Percentiles rank a stretch among this genome's conserved stretches.
Evolutionary conservation across 2,329 filamentous ascomycete genomes (phyloP).

Genomic region (Calonectria pauciramosa): DNA sequence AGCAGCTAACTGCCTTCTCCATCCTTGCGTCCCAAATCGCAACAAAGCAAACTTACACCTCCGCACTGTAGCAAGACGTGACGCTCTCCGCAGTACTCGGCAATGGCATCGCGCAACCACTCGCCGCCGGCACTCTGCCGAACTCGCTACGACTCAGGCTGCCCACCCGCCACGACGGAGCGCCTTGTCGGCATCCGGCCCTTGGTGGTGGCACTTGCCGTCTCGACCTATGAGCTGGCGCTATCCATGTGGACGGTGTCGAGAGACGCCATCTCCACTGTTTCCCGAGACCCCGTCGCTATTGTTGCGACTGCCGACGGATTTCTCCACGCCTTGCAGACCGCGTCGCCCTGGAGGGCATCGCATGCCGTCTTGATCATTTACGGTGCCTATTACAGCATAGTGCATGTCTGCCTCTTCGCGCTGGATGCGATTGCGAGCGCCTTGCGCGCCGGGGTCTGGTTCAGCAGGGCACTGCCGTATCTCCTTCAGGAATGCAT

Average conservation of each 20-base stretch:
- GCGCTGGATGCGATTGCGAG: neutral
- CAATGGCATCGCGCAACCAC: neutral
- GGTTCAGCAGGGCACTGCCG: neutral
- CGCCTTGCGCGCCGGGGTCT: neutral
- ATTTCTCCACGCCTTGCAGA: neutral
- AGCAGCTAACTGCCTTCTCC: neutral
- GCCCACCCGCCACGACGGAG: neutral
- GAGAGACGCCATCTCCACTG: slow-evolving; percentile 8
- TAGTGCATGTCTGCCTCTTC: neutral
- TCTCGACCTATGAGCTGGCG: neutral
- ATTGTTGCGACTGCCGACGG: neutral
- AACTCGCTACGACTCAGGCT: slow-evolving; percentile 8
- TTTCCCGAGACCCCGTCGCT: slow-evolving; percentile 10
- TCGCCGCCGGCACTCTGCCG: neutral
- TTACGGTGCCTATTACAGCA: neutral
- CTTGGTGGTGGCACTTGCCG: slow-evolving; percentile 1
- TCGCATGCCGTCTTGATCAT: neutral
- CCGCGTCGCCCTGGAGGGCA: neutral
- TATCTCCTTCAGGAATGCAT: neutral
- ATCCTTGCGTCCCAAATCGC: neutral
- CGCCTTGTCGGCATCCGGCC: neutral
- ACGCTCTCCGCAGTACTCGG: neutral
- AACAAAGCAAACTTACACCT: slow-evolving; percentile 6
- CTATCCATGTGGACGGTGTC: slow-evolving; percentile 1
- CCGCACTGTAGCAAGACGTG: neutral